Evolutionary conservation across 1,139 yeast species (phyloP).

Genomic region (Suzukiozyma palmioleophila): DNA sequence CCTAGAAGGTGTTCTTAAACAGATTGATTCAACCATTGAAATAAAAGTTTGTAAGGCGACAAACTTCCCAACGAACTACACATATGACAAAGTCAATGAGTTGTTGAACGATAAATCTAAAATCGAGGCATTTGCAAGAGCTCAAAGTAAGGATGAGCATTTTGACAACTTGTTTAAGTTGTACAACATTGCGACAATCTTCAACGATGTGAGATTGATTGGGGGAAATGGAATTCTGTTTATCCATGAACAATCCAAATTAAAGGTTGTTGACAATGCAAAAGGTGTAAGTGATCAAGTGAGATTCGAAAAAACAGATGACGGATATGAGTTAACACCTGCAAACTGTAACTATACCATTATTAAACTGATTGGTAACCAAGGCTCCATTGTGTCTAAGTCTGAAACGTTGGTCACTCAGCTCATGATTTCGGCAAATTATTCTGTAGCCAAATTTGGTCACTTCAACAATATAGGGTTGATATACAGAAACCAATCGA

Average conservation of each 20-base stretch:
- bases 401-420: constrained; percentile 70
- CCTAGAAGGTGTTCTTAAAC: constrained; percentile 13
- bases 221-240: constrained; percentile 6
- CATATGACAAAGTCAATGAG: constrained; percentile 33
- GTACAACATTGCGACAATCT: constrained; percentile 24
- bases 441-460: constrained; percentile 54
- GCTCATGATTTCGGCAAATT: constrained; percentile 76
- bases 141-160: constrained; percentile 14
- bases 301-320: constrained; percentile 6
- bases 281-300: constrained; percentile 1
- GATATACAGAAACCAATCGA: constrained; percentile 42
- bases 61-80: constrained; percentile 33
- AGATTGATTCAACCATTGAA: constrained; percentile 17
- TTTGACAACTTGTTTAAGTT: constrained; percentile 25
- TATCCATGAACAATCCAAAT: not conserved
- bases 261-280: not conserved
- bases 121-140: constrained; percentile 7
- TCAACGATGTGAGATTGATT: constrained; percentile 19
- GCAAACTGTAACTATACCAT: constrained; percentile 4
- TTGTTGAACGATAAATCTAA: constrained; percentile 18
- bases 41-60: constrained; percentile 8
- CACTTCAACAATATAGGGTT: constrained; percentile 46
- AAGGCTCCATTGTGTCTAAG: constrained; percentile 13
- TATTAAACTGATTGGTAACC: constrained; percentile 2
- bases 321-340: constrained; percentile 14